Percentiles rank a stretch among this genome's conserved stretches.
Evolutionary conservation across 1,284 basidiomycete species (phyloP).

Genomic region (Irpex sp.): DNA sequence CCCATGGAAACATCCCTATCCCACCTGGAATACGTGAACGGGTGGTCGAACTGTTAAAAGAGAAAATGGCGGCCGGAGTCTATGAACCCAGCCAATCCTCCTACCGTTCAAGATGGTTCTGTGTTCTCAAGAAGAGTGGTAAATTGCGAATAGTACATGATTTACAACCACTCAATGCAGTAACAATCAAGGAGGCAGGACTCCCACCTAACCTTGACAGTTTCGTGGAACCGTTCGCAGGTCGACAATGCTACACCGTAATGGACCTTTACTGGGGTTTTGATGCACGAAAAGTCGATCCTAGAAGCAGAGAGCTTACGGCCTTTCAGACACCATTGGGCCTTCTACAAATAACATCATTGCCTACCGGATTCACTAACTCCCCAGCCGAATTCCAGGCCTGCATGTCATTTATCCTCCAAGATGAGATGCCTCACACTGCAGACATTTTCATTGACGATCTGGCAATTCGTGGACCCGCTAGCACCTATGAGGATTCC

Average conservation of each 20-base stretch:
- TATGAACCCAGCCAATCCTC: slow-evolving; percentile 30
- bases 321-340: too few species aligned
- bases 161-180: slow-evolving; percentile 25
- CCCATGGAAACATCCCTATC: slow-evolving; percentile 33
- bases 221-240: too few species aligned
- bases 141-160: slow-evolving; percentile 26
- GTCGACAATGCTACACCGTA: too few species aligned
- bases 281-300: too few species aligned
- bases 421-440: too few species aligned
- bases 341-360: too few species aligned
- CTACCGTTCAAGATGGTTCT: slow-evolving; percentile 39
- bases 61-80: slow-evolving; percentile 19
- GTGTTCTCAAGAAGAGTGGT: slow-evolving; percentile 32
- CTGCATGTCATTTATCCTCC: too few species aligned
- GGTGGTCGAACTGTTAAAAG: slow-evolving; percentile 29
- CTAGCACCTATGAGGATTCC: slow-evolving; percentile 17
- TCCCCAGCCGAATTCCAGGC: too few species aligned
- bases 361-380: too few species aligned
- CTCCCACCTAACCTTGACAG: too few species aligned
- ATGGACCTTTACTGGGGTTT: too few species aligned
- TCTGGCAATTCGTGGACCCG: slow-evolving; percentile 21
- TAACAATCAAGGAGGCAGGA: neutral
- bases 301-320: too few species aligned
- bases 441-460: slow-evolving; percentile 12
- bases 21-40: slow-evolving; percentile 32